Conservation (phyloP, 768 basidiomycete genomes). For the Symmetrospora coprosmae region DNA sequence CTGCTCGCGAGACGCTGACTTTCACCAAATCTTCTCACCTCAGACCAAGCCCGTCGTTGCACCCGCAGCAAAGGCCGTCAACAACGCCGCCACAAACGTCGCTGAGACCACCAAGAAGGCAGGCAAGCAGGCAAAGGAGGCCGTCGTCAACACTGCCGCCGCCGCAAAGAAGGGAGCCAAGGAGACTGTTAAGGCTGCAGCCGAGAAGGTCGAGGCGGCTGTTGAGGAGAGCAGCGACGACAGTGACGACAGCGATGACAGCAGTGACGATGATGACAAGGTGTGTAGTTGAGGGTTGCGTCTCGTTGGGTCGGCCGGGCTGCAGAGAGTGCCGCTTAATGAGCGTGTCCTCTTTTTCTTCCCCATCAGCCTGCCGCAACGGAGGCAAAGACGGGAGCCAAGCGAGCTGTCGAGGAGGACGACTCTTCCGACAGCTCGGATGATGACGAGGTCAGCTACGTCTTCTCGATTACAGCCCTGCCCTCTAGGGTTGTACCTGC, state of each 20-base stretch:
- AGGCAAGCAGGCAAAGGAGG: too few relatives aligned
- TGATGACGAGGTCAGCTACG: constrained; percentile 36
- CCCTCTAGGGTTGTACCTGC: too few relatives aligned
- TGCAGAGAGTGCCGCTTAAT: neutral
- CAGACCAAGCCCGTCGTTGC: constrained; percentile 14
- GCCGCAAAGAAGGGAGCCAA: constrained; percentile 1
- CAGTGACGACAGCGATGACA: constrained; percentile 6
- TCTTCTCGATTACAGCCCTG: too few relatives aligned
- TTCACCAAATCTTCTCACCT: neutral
- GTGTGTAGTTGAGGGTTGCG: neutral
- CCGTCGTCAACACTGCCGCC: neutral
- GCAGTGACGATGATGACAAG: neutral
- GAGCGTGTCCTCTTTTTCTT: too few relatives aligned
- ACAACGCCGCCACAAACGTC: constrained; percentile 16
- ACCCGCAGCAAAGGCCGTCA: constrained; percentile 7
- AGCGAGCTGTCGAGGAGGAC: constrained; percentile 41
- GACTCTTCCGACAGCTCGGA: constrained; percentile 46
- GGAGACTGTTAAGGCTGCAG: neutral
- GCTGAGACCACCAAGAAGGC: too few relatives aligned
- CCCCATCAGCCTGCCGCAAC: neutral
- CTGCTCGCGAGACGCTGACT: neutral
- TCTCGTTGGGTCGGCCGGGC: neutral
- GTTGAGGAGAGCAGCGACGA: neutral
- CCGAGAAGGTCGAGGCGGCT: constrained; percentile 13
- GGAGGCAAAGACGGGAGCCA: neutral